phyloP scores from a whole-genome alignment of 1,139 yeast genomes.

The Sugiyamaella novakii region DNA sequence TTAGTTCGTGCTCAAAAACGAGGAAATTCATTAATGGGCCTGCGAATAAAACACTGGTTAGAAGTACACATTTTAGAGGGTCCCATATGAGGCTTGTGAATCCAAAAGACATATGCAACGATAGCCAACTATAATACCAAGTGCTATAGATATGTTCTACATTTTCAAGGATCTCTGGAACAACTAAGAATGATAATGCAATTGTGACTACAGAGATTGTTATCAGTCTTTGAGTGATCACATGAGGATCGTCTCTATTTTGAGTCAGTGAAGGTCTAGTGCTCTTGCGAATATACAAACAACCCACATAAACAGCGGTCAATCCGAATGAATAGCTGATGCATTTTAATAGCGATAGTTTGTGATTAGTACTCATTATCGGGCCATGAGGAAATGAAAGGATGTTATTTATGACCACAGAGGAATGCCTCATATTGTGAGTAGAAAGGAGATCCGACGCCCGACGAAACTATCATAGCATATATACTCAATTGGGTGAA shows the following conservation, averaged over 20 bases:
- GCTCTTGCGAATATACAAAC: slow-evolving; percentile 35
- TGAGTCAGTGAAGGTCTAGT: slow-evolving; percentile 38
- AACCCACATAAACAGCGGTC: slow-evolving; percentile 40
- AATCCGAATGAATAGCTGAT: slow-evolving; percentile 27
- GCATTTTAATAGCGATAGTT: slow-evolving; percentile 7
- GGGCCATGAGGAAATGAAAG: background rate
- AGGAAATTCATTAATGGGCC: slow-evolving; percentile 60
- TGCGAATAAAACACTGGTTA: slow-evolving; percentile 45
- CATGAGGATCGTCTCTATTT: slow-evolving; percentile 39
- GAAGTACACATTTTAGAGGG: slow-evolving; percentile 36
- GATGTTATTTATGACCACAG: too few species aligned
- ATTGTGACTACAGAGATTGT: slow-evolving; percentile 39
- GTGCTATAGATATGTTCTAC: slow-evolving; percentile 24
- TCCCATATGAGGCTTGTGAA: slow-evolving; percentile 29
- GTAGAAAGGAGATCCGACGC: too few species aligned
- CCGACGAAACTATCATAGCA: too few species aligned
- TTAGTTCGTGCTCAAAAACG: slow-evolving; percentile 35
- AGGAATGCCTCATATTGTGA: too few species aligned
- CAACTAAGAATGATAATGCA: slow-evolving; percentile 14
- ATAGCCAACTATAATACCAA: slow-evolving; percentile 30
- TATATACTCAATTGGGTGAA: too few species aligned
- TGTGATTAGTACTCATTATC: background rate
- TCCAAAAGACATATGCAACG: slow-evolving; percentile 34
- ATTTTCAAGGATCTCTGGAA: slow-evolving; percentile 28
- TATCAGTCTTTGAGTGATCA: slow-evolving; percentile 47